phyloP scores from a whole-genome alignment of 768 basidiomycete genomes.

The Rhodotorula babjevae region DNA sequence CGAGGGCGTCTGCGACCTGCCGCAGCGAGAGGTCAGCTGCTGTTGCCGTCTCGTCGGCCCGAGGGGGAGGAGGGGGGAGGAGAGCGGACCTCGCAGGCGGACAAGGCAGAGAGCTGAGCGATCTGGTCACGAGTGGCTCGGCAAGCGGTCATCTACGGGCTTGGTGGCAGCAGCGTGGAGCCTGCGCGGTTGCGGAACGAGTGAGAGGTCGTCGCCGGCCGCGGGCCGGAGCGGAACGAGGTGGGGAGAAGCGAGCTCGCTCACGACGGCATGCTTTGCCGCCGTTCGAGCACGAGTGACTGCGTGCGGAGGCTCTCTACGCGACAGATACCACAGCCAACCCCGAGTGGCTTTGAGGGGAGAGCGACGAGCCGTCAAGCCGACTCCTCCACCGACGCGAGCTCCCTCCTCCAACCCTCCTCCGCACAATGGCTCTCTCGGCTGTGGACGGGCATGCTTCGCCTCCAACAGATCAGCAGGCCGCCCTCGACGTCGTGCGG shows the following conservation, averaged over 20 bases:
- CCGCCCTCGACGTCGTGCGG: conserved; percentile 11
- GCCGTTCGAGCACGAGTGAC: too few relatives aligned
- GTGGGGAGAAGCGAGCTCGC: neutral
- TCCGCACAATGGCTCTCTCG: neutral
- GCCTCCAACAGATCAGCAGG: neutral
- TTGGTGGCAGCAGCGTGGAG: neutral
- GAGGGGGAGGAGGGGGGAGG: neutral
- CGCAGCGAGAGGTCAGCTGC: neutral
- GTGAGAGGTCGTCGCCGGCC: neutral
- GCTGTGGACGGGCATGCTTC: neutral
- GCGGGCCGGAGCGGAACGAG: neutral
- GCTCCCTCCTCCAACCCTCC: too few relatives aligned
- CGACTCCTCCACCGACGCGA: too few relatives aligned
- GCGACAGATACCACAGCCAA: too few relatives aligned
- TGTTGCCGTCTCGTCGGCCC: too few relatives aligned
- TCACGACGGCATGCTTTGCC: neutral
- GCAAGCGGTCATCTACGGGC: neutral
- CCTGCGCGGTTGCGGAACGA: neutral
- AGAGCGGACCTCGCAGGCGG: conserved; percentile 30
- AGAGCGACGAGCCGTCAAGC: neutral
- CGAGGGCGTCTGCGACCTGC: conserved; percentile 76
- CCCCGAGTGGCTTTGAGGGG: too few relatives aligned
- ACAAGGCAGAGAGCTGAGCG: neutral
- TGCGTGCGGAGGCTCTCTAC: too few relatives aligned
- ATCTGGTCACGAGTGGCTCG: neutral